These are phyloP conservation scores for Mesembryanthemum crystallinum DNA, from an alignment of 148 eudicot genomes.

Conservation along the genomic window DNA sequence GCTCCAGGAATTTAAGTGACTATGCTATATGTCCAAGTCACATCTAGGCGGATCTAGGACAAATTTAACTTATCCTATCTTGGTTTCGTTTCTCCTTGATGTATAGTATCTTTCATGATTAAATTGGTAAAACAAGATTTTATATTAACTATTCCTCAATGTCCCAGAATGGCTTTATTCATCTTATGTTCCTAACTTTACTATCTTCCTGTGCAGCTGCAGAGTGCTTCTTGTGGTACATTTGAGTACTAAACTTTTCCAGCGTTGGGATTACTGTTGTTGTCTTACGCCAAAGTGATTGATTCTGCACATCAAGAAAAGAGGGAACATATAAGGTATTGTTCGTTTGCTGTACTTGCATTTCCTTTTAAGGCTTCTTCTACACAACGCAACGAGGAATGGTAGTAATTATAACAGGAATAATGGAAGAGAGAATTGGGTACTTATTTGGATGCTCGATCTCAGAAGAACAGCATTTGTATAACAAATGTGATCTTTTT, in stretches of 20 bases:
- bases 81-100: slow-evolving; percentile 4
- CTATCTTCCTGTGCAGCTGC: slow-evolving; percentile 17
- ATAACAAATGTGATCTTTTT: slow-evolving; percentile 19
- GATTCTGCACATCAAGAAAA: slow-evolving; percentile 29
- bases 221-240: slow-evolving; percentile 22
- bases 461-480: slow-evolving; percentile 18
- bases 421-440: not conserved
- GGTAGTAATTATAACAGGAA: not conserved
- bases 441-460: slow-evolving; percentile 20
- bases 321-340: slow-evolving; percentile 28
- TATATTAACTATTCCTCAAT: slow-evolving; percentile 19
- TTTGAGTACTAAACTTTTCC: slow-evolving; percentile 21
- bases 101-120: slow-evolving; percentile 1
- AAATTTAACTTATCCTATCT: slow-evolving; percentile 1
- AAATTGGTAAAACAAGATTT: not conserved
- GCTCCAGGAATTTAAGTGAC: slow-evolving; percentile 10
- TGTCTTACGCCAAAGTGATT: slow-evolving; percentile 18
- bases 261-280: slow-evolving; percentile 17
- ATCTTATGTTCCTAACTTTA: slow-evolving; percentile 30
- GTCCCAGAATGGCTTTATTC: slow-evolving; percentile 22
- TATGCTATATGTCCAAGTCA: slow-evolving; percentile 14
- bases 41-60: slow-evolving; percentile 1
- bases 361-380: slow-evolving; percentile 34
- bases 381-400: slow-evolving; percentile 16
- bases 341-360: slow-evolving; percentile 47